Evolutionary conservation across 1,139 yeast species (phyloP), one percentile per base, ranked within the genome.

Genomic region (Yamadazyma diospyri): DNA sequence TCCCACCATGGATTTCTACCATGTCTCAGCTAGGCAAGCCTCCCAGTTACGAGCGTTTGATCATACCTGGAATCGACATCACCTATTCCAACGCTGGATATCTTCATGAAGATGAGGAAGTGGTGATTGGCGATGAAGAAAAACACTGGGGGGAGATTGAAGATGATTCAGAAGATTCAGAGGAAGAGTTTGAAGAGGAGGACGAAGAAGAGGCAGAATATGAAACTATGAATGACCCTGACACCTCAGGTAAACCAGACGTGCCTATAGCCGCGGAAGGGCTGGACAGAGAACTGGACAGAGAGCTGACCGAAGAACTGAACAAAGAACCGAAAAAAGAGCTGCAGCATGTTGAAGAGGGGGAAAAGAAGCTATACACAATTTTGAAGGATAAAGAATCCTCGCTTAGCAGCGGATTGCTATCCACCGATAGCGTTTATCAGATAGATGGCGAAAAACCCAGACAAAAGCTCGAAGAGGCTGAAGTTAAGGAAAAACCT

Each of bases 1-100:
- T 82, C 1, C 88, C 94, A 1, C 95, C 97, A 0, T 92, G 97
- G 97, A 69, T 83, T 15, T 55, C 70, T 4, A 72, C 75, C 27
- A 82, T 89, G 88, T 71, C 70, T 35, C 69, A 75, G 36, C 50
- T 76, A 15, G 97, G 97, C 0, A 79, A 85, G 21, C 97, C 98
- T 0, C 96, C 96, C 0, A 71, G 89, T 11, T 92, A 88, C 54
- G 78, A 79, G 3, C 69, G 76, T 22, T 61, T 86, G 51, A 57
- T 68, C 20, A 73, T 86, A 5, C 87, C 76, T 1, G 76, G 75
- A 0, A 72, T 46, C 67, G 84, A 42, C 57, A 46, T 47, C 2
- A 58, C 57, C 23, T 69, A 69, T 41, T 46, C 53, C 6, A 69
- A 69, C 38, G 49, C 50, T 12, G 74, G 74, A 0, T 69, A 69